phyloP scores from a whole-genome alignment of 2,329 filamentous ascomycete genomes.

The Parafenestella ontariensis region DNA sequence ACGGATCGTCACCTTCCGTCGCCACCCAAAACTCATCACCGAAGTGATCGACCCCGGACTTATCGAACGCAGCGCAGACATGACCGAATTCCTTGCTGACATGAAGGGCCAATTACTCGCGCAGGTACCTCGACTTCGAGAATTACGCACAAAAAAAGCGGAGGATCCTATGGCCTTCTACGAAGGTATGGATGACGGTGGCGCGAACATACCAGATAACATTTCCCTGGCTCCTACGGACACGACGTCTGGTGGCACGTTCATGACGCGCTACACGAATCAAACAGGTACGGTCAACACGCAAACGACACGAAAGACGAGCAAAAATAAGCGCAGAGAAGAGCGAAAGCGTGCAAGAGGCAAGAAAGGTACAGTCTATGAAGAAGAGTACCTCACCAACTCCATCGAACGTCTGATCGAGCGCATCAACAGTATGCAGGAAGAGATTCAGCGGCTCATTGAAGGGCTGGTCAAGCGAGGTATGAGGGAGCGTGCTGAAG shows the following conservation, averaged over 20 bases:
- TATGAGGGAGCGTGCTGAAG: conserved; percentile 86
- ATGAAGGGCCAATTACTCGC: conserved; percentile 84
- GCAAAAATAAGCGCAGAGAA: conserved; percentile 86
- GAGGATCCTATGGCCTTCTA: conserved; percentile 89
- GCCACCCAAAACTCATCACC: conserved; percentile 67
- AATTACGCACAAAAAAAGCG: conserved; percentile 80
- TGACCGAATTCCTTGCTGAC: conserved; percentile 91
- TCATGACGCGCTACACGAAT: conserved; percentile 92
- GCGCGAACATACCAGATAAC: conserved; percentile 82
- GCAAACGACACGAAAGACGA: conserved; percentile 77
- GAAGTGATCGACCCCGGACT: conserved; percentile 79
- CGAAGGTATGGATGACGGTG: conserved; percentile 65
- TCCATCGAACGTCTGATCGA: conserved; percentile 84
- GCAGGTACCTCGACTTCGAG: conserved; percentile 84
- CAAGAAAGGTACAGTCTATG: conserved; percentile 96
- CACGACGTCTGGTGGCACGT: conserved; percentile 76
- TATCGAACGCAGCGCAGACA: conserved; percentile 78
- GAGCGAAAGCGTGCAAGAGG: conserved; percentile 94
- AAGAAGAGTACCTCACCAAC: conserved; percentile 95
- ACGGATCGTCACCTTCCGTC: conserved; percentile 71
- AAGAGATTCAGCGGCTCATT: conserved; percentile 77
- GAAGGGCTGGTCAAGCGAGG: conserved; percentile 77
- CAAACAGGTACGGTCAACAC: conserved; percentile 76
- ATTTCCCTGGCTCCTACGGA: conserved; percentile 88
- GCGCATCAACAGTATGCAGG: conserved; percentile 73